A percentile compares a stretch with the other conserved stretches of the same genome.
phyloP scores from a whole-genome alignment of 805 yeast species.

The Blastobotrys mokoenaii region DNA sequence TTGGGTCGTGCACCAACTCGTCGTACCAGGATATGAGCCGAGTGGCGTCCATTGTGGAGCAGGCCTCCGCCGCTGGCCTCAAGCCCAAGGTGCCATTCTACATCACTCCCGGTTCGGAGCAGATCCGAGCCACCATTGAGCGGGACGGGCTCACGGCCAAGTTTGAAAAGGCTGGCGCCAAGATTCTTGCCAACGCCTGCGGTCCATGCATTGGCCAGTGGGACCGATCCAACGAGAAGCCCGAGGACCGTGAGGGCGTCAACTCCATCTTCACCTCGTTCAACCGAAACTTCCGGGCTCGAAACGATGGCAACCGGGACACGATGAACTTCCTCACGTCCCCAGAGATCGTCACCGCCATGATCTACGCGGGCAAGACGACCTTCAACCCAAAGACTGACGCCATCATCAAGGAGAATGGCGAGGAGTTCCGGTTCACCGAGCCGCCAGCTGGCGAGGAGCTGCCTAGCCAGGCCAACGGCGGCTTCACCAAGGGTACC shows the following conservation, averaged over 20 bases:
- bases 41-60: slow-evolving; percentile 84
- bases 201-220: slow-evolving; percentile 99
- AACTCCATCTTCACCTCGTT: slow-evolving; percentile 95
- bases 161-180: slow-evolving; percentile 89
- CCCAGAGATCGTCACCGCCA: slow-evolving; percentile 93
- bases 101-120: slow-evolving; percentile 97
- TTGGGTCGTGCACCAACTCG: slow-evolving; percentile 98
- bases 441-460: slow-evolving; percentile 88
- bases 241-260: no score
- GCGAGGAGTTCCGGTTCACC: slow-evolving; percentile 79
- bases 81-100: slow-evolving; percentile 87
- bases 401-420: slow-evolving; percentile 76
- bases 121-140: slow-evolving; percentile 95
- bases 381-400: slow-evolving; percentile 94
- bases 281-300: slow-evolving; percentile 96
- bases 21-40: slow-evolving; percentile 98
- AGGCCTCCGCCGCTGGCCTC: slow-evolving; percentile 85
- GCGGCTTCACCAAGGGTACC: slow-evolving; percentile 93
- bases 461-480: slow-evolving; percentile 93
- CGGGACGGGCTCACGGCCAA: slow-evolving; percentile 89
- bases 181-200: slow-evolving; percentile 94
- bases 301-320: slow-evolving; percentile 97
- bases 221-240: slow-evolving; percentile 93
- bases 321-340: slow-evolving; percentile 96
- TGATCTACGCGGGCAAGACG: slow-evolving; percentile 92